Conservation (phyloP, 352 stramenopile species). For the Phytophthora tubulina region DNA sequence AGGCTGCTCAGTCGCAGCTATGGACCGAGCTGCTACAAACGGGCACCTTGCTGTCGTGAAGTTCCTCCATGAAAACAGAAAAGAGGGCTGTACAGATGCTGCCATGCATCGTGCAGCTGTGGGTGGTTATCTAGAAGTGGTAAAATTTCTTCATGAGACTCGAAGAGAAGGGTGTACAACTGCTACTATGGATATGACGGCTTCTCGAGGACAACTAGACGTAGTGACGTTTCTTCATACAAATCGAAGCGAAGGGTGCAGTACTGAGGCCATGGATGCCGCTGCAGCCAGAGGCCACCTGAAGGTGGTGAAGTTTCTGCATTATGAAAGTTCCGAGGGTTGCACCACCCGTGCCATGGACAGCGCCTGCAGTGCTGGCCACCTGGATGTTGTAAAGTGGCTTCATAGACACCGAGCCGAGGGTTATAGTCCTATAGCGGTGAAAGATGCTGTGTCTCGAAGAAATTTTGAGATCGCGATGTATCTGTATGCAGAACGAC, state of each 20-base stretch:
- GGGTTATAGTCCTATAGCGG: conserved; percentile 15
- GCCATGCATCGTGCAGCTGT: conserved; percentile 16
- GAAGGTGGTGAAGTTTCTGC: conserved; percentile 27
- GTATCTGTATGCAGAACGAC: conserved; percentile 15
- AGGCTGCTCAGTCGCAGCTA: conserved; percentile 14
- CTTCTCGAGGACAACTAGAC: not conserved
- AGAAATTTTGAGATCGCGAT: conserved; percentile 29
- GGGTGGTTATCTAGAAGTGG: conserved; percentile 11
- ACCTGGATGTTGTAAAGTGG: conserved; percentile 23
- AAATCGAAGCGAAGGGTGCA: not conserved
- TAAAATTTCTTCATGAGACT: conserved; percentile 20
- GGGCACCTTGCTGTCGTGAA: conserved; percentile 13
- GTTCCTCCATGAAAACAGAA: conserved; percentile 19
- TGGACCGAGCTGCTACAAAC: conserved; percentile 24
- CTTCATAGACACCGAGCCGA: conserved; percentile 18
- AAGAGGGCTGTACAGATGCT: conserved; percentile 18
- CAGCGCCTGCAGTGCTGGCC: conserved; percentile 16
- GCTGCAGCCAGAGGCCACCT: conserved; percentile 16
- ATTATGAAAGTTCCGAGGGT: conserved; percentile 18
- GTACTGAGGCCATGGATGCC: conserved; percentile 4
- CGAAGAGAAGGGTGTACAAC: conserved; percentile 1
- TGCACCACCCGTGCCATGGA: conserved; percentile 23
- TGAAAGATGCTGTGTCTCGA: conserved; percentile 18
- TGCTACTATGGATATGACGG: conserved; percentile 3
- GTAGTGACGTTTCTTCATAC: conserved; percentile 4